Percentiles rank a stretch among this genome's conserved stretches.
These are phyloP conservation scores for Phytophthora quininea DNA, from an alignment of 352 stramenopile genomes.

Conservation along the genomic window DNA sequence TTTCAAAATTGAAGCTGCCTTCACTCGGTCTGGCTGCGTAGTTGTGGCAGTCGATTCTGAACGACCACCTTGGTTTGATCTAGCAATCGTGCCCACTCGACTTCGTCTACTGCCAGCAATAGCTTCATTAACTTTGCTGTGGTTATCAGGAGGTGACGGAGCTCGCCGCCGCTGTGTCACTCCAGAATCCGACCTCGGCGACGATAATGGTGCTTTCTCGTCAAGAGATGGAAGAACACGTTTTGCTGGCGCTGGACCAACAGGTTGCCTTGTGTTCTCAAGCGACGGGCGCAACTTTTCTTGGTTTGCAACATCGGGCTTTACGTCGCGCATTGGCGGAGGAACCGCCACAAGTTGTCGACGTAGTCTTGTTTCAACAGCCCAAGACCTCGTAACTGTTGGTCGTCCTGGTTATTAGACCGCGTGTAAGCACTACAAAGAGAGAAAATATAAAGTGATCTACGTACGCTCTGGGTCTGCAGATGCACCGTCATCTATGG, in stretches of 20 bases:
- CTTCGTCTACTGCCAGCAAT: slow-evolving; percentile 14
- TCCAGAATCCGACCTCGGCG: slow-evolving; percentile 1
- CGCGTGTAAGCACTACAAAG: background rate
- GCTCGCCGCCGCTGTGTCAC: background rate
- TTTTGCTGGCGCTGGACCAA: slow-evolving; percentile 5
- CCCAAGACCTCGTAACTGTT: slow-evolving; percentile 55
- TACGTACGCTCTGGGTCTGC: slow-evolving; percentile 18
- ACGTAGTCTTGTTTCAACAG: slow-evolving; percentile 58
- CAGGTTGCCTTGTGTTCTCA: background rate
- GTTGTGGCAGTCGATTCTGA: slow-evolving; percentile 4
- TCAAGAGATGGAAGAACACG: slow-evolving; percentile 11
- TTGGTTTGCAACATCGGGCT: background rate
- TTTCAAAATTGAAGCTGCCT: slow-evolving; percentile 63
- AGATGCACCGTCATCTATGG: background rate
- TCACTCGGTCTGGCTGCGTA: slow-evolving; percentile 15
- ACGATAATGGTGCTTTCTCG: slow-evolving; percentile 6
- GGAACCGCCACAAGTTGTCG: slow-evolving; percentile 51
- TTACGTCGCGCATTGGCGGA: slow-evolving; percentile 37
- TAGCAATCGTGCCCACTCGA: slow-evolving; percentile 15
- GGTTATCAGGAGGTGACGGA: slow-evolving; percentile 20
- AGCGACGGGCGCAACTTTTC: background rate
- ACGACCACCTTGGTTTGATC: slow-evolving; percentile 4
- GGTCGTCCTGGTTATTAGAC: slow-evolving; percentile 10
- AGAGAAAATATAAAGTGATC: background rate
- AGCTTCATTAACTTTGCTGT: slow-evolving; percentile 9